These are phyloP conservation scores for Cavenderia fasciculata DNA, from an alignment of 78 protist genomes.

Conservation along the genomic window DNA sequence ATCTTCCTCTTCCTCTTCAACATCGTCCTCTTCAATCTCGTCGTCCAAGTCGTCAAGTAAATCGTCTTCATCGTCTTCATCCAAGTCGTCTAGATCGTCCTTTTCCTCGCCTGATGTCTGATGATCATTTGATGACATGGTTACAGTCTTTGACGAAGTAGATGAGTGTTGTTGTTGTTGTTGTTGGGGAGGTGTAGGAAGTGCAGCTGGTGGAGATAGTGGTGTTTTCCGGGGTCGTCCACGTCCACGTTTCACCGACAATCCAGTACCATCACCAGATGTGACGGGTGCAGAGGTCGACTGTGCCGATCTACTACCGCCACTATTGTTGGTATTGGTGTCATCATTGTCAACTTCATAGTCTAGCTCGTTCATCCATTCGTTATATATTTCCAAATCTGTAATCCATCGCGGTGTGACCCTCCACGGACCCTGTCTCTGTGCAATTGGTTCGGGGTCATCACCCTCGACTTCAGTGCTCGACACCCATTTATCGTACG, in stretches of 20 bases:
- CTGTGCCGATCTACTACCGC: not conserved
- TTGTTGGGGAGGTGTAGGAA: not conserved
- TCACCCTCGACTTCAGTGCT: constrained; percentile 61
- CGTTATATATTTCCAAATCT: constrained; percentile 31
- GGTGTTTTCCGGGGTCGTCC: not conserved
- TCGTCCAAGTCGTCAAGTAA: not conserved
- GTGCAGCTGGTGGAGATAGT: not conserved
- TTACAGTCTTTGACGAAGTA: no score
- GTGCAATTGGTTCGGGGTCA: constrained; percentile 44
- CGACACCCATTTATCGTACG: constrained; percentile 61
- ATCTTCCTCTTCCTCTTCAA: not conserved
- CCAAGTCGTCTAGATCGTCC: not conserved
- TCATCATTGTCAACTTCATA: constrained; percentile 38
- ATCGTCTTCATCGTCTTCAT: not conserved
- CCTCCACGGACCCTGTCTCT: not conserved
- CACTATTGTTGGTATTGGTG: not conserved
- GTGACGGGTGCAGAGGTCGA: not conserved
- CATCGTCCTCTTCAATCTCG: not conserved
- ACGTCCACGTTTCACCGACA: not conserved
- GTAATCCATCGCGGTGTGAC: constrained; percentile 39
- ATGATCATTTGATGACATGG: no score
- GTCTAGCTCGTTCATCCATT: constrained; percentile 74
- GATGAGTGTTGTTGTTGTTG: not conserved
- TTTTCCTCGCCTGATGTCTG: no score
- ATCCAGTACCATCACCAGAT: no score